Conservation (phyloP, 306 rosid genomes). For the Senna tora region DNA sequence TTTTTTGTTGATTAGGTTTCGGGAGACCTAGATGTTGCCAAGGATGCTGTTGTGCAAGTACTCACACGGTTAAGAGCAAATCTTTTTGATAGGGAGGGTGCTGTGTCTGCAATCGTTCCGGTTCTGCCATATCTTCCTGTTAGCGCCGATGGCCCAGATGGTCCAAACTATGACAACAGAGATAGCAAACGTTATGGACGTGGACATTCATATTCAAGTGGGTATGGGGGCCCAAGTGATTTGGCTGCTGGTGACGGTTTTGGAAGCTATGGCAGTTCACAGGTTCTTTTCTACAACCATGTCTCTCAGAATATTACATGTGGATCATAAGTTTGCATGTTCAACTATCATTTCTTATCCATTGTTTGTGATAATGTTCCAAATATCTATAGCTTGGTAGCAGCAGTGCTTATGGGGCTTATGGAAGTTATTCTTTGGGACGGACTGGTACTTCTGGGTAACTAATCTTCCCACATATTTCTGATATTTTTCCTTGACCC, state of each 20-base stretch:
- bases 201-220: slow-evolving; percentile 79
- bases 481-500: slow-evolving; percentile 20
- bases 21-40: slow-evolving; percentile 93
- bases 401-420: slow-evolving; percentile 79
- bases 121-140: slow-evolving; percentile 90
- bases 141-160: slow-evolving; percentile 69
- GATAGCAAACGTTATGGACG: slow-evolving; percentile 87
- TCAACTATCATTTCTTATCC: slow-evolving; percentile 28
- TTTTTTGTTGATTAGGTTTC: slow-evolving; percentile 58
- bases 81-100: slow-evolving; percentile 93
- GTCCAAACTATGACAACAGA: slow-evolving; percentile 75
- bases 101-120: slow-evolving; percentile 73
- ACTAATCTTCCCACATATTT: slow-evolving; percentile 37
- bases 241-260: slow-evolving; percentile 63
- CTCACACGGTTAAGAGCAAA: slow-evolving; percentile 91
- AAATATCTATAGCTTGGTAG: slow-evolving; percentile 68
- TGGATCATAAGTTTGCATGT: slow-evolving; percentile 20
- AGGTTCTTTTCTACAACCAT: slow-evolving; percentile 53
- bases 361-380: slow-evolving; percentile 33
- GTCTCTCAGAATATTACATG: slow-evolving; percentile 20
- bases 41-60: slow-evolving; percentile 95
- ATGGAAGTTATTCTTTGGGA: slow-evolving; percentile 83
- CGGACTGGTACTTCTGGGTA: slow-evolving; percentile 81
- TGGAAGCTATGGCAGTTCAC: slow-evolving; percentile 86
- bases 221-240: slow-evolving; percentile 84